Base-by-base conservation (phyloP, 78 protist genomes). In the Chrysochromulina parva region DNA sequence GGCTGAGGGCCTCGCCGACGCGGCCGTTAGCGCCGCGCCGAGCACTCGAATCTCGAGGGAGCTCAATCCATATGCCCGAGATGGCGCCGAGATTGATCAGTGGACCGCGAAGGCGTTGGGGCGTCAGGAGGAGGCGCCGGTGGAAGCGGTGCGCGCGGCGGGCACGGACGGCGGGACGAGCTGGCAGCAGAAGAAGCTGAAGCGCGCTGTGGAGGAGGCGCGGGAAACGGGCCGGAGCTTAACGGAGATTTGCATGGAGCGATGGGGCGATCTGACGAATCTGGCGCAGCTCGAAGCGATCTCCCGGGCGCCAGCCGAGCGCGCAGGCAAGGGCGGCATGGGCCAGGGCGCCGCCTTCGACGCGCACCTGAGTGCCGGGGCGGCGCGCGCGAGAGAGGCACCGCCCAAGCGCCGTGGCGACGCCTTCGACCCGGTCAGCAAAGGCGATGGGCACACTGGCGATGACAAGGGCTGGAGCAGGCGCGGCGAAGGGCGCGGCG, bases 161-260 rank as follows among this genome's bases (percentile, higher is more conserved):
- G 73, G 73, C 73, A 19, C 73, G n/a, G 73, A 66, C 38, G 73
- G 73, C 73, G 38, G 73, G 73, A 6, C 5, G 10, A 66, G 73
- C 73, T 62, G 16, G 28, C 24, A 3, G 69, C 73, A 24, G 38
- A 66, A 66, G 73, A 9, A 19, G 38, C 26, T 66, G 38, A 26
- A 66, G 38, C 73, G 73, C n/a, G 73, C 73, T 26, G 73, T 66
- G 38, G 73, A 66, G 73, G 73, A 66, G 73, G 73, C 73, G 19
- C 26, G 2, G 38, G 7, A 1, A 14, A 14, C 73, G 24, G 38
- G 38, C 38, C 26, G 47, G 11, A 24, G 47, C 11, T 26, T 24
- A 0, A 38, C 19, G 73, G 47, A 66, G 38, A 38, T 66, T 6
- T 9, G 24, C 24, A 14, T 14, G 26, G 73, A 66, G 10, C n/a